Conservation (phyloP, 2,329 filamentous ascomycete species). For the Talaromyces islandicus region DNA sequence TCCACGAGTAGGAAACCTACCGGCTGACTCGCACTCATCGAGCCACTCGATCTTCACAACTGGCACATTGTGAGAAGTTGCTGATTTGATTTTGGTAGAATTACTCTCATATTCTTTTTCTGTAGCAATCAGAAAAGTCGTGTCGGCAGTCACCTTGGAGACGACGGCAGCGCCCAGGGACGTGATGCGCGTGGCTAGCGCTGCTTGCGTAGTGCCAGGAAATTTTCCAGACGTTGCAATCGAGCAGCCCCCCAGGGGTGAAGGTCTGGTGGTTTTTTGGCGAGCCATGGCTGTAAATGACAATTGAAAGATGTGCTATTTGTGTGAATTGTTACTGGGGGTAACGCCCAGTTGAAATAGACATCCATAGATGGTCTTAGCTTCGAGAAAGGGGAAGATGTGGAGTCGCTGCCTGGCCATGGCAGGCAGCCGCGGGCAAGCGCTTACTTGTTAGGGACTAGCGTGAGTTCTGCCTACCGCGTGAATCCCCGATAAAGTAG, state of each 20-base stretch:
- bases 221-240: background rate
- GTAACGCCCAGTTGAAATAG: background rate
- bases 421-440: background rate
- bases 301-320: background rate
- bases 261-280: background rate
- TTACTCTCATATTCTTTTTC: slow-evolving; percentile 31
- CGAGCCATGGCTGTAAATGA: background rate
- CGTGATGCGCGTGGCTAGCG: background rate
- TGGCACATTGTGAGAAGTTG: background rate
- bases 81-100: slow-evolving; percentile 27
- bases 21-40: slow-evolving; percentile 42
- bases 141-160: slow-evolving; percentile 21
- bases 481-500: background rate
- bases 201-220: background rate
- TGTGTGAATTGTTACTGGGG: background rate
- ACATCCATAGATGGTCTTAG: too few relatives aligned
- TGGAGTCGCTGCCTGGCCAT: background rate
- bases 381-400: background rate
- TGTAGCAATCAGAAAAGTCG: slow-evolving; percentile 35
- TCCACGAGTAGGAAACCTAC: slow-evolving; percentile 54
- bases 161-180: slow-evolving; percentile 26
- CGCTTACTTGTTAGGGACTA: background rate
- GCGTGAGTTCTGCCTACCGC: background rate
- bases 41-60: slow-evolving; percentile 9
- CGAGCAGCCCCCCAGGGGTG: background rate